Evolutionary conservation across 306 rosid genomes (phyloP).

Genomic region (Mucuna pruriens): DNA sequence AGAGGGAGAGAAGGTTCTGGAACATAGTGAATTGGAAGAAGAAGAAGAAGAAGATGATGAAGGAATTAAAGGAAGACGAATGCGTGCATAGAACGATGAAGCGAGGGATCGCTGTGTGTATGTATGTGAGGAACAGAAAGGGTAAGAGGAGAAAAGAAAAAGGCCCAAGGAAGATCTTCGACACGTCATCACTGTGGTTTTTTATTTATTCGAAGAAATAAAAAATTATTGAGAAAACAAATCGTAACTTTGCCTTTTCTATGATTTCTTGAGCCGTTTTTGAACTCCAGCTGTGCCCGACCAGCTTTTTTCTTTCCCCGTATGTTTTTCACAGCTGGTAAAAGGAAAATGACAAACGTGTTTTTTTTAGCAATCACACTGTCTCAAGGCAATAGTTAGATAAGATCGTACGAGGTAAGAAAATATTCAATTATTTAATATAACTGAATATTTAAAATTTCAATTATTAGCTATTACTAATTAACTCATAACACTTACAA

Average conservation of each 20-base stretch:
- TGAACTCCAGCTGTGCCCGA: constrained; percentile 30
- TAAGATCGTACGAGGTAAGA: too few species aligned
- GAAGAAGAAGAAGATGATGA: constrained; percentile 48
- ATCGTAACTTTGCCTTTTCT: constrained; percentile 8
- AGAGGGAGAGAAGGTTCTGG: not conserved
- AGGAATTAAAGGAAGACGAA: not conserved
- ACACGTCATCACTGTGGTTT: constrained; percentile 47
- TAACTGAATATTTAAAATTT: too few species aligned
- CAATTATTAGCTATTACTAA: too few species aligned
- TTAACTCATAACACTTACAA: too few species aligned
- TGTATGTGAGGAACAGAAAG: not conserved
- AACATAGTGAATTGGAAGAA: constrained; percentile 15
- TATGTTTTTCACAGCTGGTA: constrained; percentile 13
- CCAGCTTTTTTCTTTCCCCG: not conserved
- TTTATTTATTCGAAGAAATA: not conserved
- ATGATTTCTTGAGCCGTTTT: constrained; percentile 31
- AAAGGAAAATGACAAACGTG: constrained; percentile 14
- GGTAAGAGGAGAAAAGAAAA: constrained; percentile 4
- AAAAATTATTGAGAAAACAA: not conserved
- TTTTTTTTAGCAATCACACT: too few species aligned
- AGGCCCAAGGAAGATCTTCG: constrained; percentile 47
- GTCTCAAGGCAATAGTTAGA: too few species aligned
- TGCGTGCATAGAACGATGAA: constrained; percentile 35
- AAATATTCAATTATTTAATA: too few species aligned
- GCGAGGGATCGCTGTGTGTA: constrained; percentile 35